Percentiles rank a stretch among this genome's conserved stretches.
These are phyloP conservation scores for Simplicillium aogashimaense DNA, from an alignment of 2,329 filamentous ascomycete species.

Conservation along the genomic window DNA sequence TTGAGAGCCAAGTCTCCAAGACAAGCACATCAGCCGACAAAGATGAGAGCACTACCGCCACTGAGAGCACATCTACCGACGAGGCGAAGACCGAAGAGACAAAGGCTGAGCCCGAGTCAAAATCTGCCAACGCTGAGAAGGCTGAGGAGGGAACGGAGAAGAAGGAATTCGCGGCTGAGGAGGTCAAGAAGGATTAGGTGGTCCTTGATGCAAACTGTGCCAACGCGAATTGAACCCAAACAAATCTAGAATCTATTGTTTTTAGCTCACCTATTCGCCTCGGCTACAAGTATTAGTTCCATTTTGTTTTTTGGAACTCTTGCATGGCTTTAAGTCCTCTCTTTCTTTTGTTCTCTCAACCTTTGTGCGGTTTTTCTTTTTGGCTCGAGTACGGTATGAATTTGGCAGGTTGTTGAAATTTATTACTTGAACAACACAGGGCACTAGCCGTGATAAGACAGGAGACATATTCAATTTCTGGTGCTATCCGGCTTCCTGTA, in stretches of 20 bases:
- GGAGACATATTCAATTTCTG: too few relatives aligned
- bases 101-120: slow-evolving; percentile 3
- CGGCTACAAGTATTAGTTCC: neutral
- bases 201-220: slow-evolving; percentile 10
- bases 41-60: slow-evolving; percentile 9
- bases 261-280: slow-evolving; percentile 5
- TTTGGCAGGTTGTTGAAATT: too few relatives aligned
- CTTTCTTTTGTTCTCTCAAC: too few relatives aligned
- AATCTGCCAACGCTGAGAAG: neutral
- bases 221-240: slow-evolving; percentile 10
- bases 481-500: too few relatives aligned
- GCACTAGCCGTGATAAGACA: too few relatives aligned
- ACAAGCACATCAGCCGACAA: slow-evolving; percentile 17
- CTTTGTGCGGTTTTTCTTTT: too few relatives aligned
- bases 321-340: too few relatives aligned
- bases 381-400: too few relatives aligned
- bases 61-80: slow-evolving; percentile 9
- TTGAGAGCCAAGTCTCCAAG: slow-evolving; percentile 75
- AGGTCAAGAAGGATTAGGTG: slow-evolving; percentile 27
- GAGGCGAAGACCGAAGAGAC: slow-evolving; percentile 7
- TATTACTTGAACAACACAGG: too few relatives aligned
- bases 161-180: slow-evolving; percentile 9
- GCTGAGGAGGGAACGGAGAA: neutral
- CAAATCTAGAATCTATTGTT: slow-evolving; percentile 1
- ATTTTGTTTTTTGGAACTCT: too few relatives aligned